Evolutionary conservation across 2,329 filamentous ascomycete species (phyloP).

Genomic region (Cercospora citrullina): DNA sequence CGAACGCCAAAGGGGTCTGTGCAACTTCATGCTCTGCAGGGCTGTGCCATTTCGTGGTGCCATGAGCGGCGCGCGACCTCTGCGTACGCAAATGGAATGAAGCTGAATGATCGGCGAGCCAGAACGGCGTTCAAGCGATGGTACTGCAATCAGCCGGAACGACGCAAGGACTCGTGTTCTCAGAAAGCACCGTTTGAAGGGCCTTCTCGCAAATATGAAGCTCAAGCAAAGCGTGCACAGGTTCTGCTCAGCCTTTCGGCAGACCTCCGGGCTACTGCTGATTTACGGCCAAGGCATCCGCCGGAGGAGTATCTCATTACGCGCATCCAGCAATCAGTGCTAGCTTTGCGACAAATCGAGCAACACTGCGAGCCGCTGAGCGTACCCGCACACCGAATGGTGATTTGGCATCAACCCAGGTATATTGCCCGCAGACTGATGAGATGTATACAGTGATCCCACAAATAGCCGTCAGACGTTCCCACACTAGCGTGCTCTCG

Average conservation of each 20-base stretch:
- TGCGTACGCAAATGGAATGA: background rate
- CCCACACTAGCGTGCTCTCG: background rate
- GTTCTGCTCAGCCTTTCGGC: background rate
- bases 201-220: background rate
- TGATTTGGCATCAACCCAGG: background rate
- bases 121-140: background rate
- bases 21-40: constrained; percentile 7
- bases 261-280: background rate
- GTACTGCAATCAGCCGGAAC: background rate
- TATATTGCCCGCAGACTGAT: background rate
- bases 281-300: background rate
- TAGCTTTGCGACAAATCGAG: background rate
- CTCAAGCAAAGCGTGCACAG: background rate
- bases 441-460: background rate
- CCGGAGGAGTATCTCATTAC: background rate
- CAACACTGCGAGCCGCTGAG: background rate
- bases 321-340: background rate
- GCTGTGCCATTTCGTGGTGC: background rate
- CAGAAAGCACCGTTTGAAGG: background rate
- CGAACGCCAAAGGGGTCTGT: constrained; percentile 1
- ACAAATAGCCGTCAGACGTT: background rate
- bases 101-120: background rate
- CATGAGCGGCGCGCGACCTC: background rate
- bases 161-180: background rate
- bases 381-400: background rate